Evolutionary conservation across 495 filamentous ascomycete species (phyloP).

Genomic region (Cercophora scortea): DNA sequence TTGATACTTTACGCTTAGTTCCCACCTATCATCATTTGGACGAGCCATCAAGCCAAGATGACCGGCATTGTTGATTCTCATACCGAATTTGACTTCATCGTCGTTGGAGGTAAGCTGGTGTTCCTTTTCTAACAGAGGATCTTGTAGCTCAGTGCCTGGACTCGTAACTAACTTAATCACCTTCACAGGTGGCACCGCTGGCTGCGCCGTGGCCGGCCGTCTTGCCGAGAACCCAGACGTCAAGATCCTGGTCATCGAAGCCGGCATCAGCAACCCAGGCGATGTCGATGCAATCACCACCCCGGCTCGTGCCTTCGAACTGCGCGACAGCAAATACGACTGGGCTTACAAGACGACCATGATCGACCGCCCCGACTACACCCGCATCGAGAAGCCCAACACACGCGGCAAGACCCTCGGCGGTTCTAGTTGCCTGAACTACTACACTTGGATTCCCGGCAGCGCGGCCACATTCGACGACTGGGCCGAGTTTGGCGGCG

Average conservation of each 20-base stretch:
- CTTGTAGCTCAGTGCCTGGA: background rate
- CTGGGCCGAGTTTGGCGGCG: constrained; percentile 39
- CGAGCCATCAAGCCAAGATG: constrained; percentile 3
- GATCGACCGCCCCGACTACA: constrained; percentile 54
- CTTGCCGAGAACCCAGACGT: constrained; percentile 53
- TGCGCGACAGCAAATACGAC: constrained; percentile 51
- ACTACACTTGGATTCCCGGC: constrained; percentile 55
- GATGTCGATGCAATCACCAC: constrained; percentile 52
- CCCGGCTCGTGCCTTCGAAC: constrained; percentile 44
- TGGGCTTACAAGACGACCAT: constrained; percentile 59
- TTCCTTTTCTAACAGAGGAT: background rate
- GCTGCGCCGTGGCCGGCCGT: constrained; percentile 49
- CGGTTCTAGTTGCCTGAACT: constrained; percentile 52
- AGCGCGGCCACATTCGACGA: constrained; percentile 54
- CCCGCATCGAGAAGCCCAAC: constrained; percentile 55
- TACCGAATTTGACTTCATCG: constrained; percentile 37
- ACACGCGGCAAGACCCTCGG: constrained; percentile 54
- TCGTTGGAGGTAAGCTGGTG: constrained; percentile 25
- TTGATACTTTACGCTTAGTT: no score
- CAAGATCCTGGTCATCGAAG: constrained; percentile 48
- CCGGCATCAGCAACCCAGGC: constrained; percentile 45
- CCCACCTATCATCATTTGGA: no score
- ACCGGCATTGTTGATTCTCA: constrained; percentile 4
- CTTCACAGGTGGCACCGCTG: constrained; percentile 49
- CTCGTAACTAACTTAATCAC: constrained; percentile 4